Conservation (phyloP, 441 rosid genomes). For the Isatis lusitanica region DNA sequence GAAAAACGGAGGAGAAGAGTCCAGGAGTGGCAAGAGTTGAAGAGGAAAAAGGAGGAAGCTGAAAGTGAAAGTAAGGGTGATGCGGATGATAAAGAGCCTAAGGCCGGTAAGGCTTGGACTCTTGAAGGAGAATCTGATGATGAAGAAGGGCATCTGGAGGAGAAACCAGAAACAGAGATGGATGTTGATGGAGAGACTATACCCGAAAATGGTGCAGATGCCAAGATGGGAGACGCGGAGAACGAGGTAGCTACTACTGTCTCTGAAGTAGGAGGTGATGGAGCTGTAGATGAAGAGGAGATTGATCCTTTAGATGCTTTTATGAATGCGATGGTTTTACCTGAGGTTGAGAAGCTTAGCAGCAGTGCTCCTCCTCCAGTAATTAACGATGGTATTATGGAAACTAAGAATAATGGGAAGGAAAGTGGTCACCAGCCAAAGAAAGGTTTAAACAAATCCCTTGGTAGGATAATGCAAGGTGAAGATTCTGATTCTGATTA, state of each 20-base stretch:
- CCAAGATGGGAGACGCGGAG: conserved; percentile 47
- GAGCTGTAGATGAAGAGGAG: conserved; percentile 60
- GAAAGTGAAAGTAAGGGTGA: conserved; percentile 44
- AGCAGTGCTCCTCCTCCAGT: conserved; percentile 35
- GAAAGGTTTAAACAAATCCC: conserved; percentile 40
- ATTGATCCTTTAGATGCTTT: conserved; percentile 67
- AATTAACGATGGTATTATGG: conserved; percentile 35
- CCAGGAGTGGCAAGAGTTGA: conserved; percentile 95
- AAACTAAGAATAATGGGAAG: conserved; percentile 42
- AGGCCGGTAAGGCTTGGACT: conserved; percentile 78
- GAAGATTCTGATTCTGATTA: conserved; percentile 88
- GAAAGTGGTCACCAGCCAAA: conserved; percentile 37
- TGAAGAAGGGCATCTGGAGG: conserved; percentile 60
- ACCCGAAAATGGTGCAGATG: conserved; percentile 51
- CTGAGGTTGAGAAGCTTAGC: conserved; percentile 80
- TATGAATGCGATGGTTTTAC: conserved; percentile 38
- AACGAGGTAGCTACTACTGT: conserved; percentile 33
- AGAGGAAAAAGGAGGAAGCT: conserved; percentile 72
- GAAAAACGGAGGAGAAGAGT: conserved; percentile 96
- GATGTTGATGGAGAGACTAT: conserved; percentile 52
- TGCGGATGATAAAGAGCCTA: conserved; percentile 44
- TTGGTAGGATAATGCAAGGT: conserved; percentile 90
- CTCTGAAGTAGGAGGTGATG: conserved; percentile 43
- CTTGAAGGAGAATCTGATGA: conserved; percentile 67
- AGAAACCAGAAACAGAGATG: conserved; percentile 49